phyloP scores from a whole-genome alignment of 768 basidiomycete species.

The Tephrocybe sp. region DNA sequence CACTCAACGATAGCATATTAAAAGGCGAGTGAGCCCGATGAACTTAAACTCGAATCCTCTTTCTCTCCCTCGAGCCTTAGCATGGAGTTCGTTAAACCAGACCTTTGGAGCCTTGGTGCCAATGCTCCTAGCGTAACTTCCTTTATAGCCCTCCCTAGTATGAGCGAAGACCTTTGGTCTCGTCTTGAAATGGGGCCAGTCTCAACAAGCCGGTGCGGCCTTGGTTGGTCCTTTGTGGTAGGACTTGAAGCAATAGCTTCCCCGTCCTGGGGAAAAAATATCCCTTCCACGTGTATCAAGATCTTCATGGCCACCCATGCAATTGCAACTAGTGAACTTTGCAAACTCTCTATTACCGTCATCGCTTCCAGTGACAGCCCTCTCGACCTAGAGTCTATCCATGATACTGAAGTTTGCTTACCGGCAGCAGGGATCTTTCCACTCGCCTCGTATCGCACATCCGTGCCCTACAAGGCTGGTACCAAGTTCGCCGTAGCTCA shows the following conservation, averaged over 20 bases:
- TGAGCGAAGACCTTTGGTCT: constrained; percentile 6
- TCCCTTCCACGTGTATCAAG: too few species aligned
- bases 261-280: too few species aligned
- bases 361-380: background rate
- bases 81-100: too few species aligned
- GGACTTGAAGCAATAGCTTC: too few species aligned
- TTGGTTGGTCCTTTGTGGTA: constrained; percentile 11
- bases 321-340: background rate
- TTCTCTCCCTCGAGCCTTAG: too few species aligned
- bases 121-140: background rate
- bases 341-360: background rate
- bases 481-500: too few species aligned
- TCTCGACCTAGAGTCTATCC: background rate
- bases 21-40: too few species aligned
- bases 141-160: background rate
- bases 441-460: background rate
- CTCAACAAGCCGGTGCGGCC: constrained; percentile 7
- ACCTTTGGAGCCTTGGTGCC: constrained; percentile 3
- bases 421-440: background rate
- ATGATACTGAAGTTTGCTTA: background rate
- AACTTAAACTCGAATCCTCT: too few species aligned
- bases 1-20: too few species aligned
- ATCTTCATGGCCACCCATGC: constrained; percentile 7
- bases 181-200: background rate
- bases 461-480: constrained; percentile 3